These are phyloP conservation scores for Vachellia collinsii DNA, from an alignment of 306 rosid genomes.

Conservation along the genomic window DNA sequence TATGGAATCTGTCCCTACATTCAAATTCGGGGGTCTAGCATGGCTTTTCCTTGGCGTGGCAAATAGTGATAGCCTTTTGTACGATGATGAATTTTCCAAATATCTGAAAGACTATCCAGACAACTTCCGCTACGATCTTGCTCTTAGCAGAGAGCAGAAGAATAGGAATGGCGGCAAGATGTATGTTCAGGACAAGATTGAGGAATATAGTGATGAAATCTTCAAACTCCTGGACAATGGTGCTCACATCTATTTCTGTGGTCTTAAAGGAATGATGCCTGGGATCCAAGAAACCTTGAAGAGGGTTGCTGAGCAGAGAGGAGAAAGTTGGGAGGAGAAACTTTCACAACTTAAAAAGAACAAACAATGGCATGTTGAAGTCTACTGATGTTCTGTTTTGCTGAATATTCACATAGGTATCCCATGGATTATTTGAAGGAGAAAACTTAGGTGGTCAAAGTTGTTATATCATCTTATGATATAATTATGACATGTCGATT, in stretches of 20 bases:
- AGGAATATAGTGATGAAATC: conserved; percentile 89
- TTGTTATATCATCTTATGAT: neutral
- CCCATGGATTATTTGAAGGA: conserved; percentile 1
- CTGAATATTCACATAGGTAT: conserved; percentile 3
- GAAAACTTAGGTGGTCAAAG: neutral
- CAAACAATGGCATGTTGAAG: conserved; percentile 99
- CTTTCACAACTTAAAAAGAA: conserved; percentile 91
- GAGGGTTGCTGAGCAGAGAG: conserved; percentile 85
- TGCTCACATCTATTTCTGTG: conserved; percentile 97
- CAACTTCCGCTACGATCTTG: conserved; percentile 76
- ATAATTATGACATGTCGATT: neutral
- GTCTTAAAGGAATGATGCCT: conserved; percentile 99
- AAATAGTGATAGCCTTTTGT: conserved; percentile 80
- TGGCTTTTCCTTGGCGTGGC: conserved; percentile 99
- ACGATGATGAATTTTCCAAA: conserved; percentile 84
- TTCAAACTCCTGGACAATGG: conserved; percentile 81
- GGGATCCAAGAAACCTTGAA: conserved; percentile 95
- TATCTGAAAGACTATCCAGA: conserved; percentile 81
- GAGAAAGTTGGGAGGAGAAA: conserved; percentile 92
- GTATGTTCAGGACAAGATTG: conserved; percentile 99
- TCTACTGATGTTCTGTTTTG: conserved; percentile 57
- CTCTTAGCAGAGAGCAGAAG: conserved; percentile 92
- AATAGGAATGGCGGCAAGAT: conserved; percentile 89
- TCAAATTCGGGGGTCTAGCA: conserved; percentile 89
- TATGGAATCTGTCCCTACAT: conserved; percentile 81